A percentile compares a stretch with the other conserved stretches of the same genome.
These are phyloP conservation scores for Calonectria montana DNA, from an alignment of 2,329 filamentous ascomycete species.

Conservation along the genomic window DNA sequence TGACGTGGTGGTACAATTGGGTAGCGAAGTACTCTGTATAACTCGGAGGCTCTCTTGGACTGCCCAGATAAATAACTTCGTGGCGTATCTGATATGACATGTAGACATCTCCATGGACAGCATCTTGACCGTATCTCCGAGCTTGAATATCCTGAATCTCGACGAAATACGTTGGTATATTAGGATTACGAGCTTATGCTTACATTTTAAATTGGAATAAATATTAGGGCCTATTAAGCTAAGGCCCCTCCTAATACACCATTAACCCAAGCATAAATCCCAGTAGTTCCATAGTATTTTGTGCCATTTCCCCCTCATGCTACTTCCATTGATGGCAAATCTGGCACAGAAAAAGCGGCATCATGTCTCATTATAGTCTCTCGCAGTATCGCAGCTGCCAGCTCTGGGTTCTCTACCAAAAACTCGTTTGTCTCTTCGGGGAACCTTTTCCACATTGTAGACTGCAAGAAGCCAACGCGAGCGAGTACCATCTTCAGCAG, in stretches of 20 bases:
- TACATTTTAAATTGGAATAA: too few relatives aligned
- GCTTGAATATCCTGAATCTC: background rate
- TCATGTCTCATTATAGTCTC: constrained; percentile 59
- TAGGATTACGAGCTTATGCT: background rate
- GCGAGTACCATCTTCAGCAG: constrained; percentile 62
- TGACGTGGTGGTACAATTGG: constrained; percentile 4
- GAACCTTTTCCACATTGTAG: constrained; percentile 54
- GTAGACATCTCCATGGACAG: background rate
- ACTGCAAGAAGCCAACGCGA: constrained; percentile 60
- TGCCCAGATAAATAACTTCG: constrained; percentile 15
- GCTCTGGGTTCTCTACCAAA: constrained; percentile 56
- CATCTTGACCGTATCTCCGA: background rate
- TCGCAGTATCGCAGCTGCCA: constrained; percentile 58
- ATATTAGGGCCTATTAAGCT: background rate
- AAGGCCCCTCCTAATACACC: background rate
- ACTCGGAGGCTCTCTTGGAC: background rate
- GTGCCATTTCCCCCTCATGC: constrained; percentile 9
- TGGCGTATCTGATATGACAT: background rate
- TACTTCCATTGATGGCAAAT: constrained; percentile 59
- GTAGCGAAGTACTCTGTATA: background rate
- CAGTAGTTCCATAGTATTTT: background rate
- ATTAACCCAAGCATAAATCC: background rate
- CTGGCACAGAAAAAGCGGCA: constrained; percentile 48
- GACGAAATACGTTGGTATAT: background rate
- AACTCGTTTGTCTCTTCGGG: constrained; percentile 56